Conservation (phyloP, 1,139 yeast genomes). For the Trichomonascaceae sp. region DNA sequence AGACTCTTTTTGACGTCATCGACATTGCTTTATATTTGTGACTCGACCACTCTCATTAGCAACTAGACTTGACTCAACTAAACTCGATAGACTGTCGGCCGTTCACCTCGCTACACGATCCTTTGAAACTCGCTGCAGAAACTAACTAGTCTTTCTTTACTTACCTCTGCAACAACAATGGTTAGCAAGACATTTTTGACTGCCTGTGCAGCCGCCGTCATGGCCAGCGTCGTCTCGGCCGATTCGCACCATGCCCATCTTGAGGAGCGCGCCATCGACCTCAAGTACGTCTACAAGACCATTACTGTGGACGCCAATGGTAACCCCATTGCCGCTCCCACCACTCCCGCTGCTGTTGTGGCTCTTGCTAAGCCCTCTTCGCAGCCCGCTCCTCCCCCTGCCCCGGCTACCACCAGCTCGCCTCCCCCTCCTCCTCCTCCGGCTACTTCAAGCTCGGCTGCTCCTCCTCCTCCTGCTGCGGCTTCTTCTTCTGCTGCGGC, state of each 20-base stretch:
- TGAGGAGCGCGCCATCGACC: constrained; percentile 50
- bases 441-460: constrained; percentile 19
- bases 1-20: too few species aligned
- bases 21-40: too few species aligned
- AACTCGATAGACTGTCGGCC: too few species aligned
- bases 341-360: constrained; percentile 11
- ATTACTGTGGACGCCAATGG: constrained; percentile 64
- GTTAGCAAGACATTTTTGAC: neutral
- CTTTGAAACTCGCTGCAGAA: too few species aligned
- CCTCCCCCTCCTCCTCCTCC: constrained; percentile 14
- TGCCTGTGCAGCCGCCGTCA: neutral
- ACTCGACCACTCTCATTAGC: too few species aligned
- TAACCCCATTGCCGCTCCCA: constrained; percentile 26
- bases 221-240: constrained; percentile 23
- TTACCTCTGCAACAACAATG: neutral
- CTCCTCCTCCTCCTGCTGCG: constrained; percentile 17
- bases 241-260: constrained; percentile 30
- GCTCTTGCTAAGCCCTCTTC: constrained; percentile 10
- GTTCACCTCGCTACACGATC: too few species aligned
- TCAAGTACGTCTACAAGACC: constrained; percentile 70
- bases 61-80: too few species aligned
- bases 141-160: too few species aligned
- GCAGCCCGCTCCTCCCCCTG: constrained; percentile 8
- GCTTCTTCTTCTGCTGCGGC: constrained; percentile 25
- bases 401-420: constrained; percentile 7